Evolutionary conservation across 2,329 filamentous ascomycete genomes (phyloP).

Genomic region (Mycosphaerella sp.): DNA sequence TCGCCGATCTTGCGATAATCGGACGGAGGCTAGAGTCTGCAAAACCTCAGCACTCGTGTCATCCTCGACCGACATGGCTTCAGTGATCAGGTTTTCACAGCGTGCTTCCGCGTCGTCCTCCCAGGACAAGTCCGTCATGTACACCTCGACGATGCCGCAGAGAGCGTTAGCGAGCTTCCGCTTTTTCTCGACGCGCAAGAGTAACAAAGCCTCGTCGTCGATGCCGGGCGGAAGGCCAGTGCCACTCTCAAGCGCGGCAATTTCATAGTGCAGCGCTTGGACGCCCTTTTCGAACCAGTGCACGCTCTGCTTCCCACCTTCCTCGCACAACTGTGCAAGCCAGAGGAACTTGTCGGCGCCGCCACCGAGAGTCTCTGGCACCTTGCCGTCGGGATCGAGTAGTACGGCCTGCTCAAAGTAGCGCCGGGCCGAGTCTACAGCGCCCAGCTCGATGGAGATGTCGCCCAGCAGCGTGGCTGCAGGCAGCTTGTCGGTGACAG

Average conservation of each 20-base stretch:
- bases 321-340: constrained; percentile 77
- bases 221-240: constrained; percentile 28
- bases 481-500: constrained; percentile 45
- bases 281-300: constrained; percentile 62
- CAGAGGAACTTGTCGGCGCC: constrained; percentile 93
- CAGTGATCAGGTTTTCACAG: constrained; percentile 83
- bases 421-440: constrained; percentile 65
- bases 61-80: constrained; percentile 80
- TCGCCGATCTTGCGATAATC: constrained; percentile 75
- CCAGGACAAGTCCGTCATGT: constrained; percentile 81
- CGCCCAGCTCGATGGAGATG: constrained; percentile 74
- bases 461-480: constrained; percentile 73
- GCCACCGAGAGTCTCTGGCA: constrained; percentile 65
- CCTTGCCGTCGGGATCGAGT: constrained; percentile 67
- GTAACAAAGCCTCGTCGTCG: constrained; percentile 32
- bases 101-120: constrained; percentile 82
- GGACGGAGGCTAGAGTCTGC: constrained; percentile 88
- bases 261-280: constrained; percentile 62
- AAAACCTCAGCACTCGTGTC: constrained; percentile 72
- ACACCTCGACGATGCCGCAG: constrained; percentile 90
- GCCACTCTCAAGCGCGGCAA: constrained; percentile 54
- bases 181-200: constrained; percentile 61
- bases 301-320: constrained; percentile 55
- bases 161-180: constrained; percentile 82
- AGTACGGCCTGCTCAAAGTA: constrained; percentile 67